Conservation (phyloP, 192 early-diverging fungal genomes). For the Cetraspora pellucida region DNA sequence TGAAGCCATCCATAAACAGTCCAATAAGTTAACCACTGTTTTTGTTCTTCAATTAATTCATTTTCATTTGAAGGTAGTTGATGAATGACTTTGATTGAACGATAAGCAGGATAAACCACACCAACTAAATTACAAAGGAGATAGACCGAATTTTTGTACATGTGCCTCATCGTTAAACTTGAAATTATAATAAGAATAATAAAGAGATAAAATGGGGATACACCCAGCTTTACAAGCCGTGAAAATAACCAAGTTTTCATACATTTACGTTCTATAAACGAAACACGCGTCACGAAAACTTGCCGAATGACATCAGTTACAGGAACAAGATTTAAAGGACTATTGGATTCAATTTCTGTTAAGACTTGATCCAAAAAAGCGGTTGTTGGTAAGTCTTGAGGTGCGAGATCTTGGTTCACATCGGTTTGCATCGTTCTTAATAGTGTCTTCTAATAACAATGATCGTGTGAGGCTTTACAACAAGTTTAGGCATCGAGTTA, state of each 20-base stretch:
- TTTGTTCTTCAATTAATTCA: conserved; percentile 35
- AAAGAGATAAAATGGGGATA: conserved; percentile 42
- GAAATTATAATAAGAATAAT: conserved; percentile 35
- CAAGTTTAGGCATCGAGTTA: no score
- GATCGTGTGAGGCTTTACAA: no score
- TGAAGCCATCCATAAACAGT: conserved; percentile 58
- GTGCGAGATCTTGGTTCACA: not conserved
- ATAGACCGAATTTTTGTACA: conserved; percentile 46
- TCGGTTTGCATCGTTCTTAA: not conserved
- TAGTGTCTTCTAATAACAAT: no score
- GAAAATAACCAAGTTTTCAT: conserved; percentile 28
- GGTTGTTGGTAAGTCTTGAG: conserved; percentile 38
- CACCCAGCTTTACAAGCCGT: conserved; percentile 40
- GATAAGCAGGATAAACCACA: conserved; percentile 54
- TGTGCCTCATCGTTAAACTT: conserved; percentile 29
- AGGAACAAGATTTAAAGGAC: conserved; percentile 48
- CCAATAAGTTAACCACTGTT: conserved; percentile 64
- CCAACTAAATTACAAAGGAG: conserved; percentile 51
- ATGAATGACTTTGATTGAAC: conserved; percentile 51
- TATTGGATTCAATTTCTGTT: conserved; percentile 39
- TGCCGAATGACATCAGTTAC: conserved; percentile 46
- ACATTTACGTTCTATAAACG: conserved; percentile 38
- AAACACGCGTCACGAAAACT: conserved; percentile 41
- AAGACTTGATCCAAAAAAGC: conserved; percentile 39
- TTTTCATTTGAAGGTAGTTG: conserved; percentile 16